Base-by-base conservation (phyloP, 345 rosid genomes). In the Salix viminalis region DNA sequence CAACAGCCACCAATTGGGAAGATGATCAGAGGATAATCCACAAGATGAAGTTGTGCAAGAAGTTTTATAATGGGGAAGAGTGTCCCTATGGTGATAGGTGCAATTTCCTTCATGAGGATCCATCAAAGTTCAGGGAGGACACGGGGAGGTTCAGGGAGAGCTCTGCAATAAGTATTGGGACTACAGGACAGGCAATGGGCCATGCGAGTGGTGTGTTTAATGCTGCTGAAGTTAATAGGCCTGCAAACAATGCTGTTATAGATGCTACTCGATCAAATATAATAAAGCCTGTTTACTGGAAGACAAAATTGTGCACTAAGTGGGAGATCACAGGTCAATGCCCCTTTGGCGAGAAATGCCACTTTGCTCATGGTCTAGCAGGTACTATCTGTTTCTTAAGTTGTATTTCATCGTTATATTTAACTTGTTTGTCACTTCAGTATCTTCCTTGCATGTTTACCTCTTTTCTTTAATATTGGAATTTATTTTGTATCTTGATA, bases 81-180 rank as follows among this genome's bases (percentile, higher is more conserved):
- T 93, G 98, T 67, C 99, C 99, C 65, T 96, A 93, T 81, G 98
- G 98, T 2, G 95, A 93, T 26, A 90, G 90, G 76, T 96, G 99
- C 77, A 96, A 91, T 84, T 96, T 96, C 83, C 91, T 93, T 80
- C 99, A 96, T 18, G 97, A 96, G 84, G 93, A 84, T 58, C 89
- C 97, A 0, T 76, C 97, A 0, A 96, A 91, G 85, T 91, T 88
- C 76, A 92, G 94, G 85, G 96, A 93, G 84, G 98, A 90, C 71
- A 68, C 75, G 0, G 90, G 88, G 66, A 91, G 87, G 80, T 81
- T 83, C 76, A 89, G 99, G 80, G 98, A 96, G 90, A 88, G 89
- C 75, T 85, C 91, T 6, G 99, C 80, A 12, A 91, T 90, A 54
- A 88, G 91, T 80, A 92, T 96, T 69, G 89, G 89, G 30, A 84